phyloP scores from a whole-genome alignment of 164 flowering plant genomes.

The Nymphaea colorata region DNA sequence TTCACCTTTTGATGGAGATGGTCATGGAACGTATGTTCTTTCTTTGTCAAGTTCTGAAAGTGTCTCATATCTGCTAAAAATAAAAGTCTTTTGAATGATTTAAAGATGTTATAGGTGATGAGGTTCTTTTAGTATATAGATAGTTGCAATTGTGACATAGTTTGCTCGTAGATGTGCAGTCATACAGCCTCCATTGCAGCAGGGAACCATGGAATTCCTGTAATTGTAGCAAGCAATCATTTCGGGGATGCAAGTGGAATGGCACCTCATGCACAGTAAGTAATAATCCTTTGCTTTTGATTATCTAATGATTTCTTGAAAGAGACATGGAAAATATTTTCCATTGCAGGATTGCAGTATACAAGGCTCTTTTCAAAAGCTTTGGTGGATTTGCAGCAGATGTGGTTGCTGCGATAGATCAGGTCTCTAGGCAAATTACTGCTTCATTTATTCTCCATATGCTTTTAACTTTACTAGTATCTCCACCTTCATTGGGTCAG shows the following conservation, averaged over 20 bases:
- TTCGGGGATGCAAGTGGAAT: conserved; percentile 99
- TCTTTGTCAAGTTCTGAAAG: no score
- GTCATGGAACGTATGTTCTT: conserved; percentile 91
- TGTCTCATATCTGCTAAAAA: no score
- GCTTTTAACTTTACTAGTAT: no score
- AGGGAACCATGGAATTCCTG: conserved; percentile 93
- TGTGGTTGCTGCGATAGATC: conserved; percentile 98
- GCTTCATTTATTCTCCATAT: no score
- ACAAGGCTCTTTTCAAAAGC: conserved; percentile 93
- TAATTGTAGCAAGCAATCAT: conserved; percentile 69
- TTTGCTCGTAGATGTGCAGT: conserved; percentile 23
- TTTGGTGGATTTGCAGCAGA: conserved; percentile 99
- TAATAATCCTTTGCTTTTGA: background rate
- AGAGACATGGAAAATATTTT: background rate
- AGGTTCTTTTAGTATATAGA: no score
- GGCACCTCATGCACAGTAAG: conserved; percentile 98
- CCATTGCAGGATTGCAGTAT: conserved; percentile 66
- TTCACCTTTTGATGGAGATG: conserved; percentile 93
- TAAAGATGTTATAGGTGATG: no score
- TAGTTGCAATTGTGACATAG: no score
- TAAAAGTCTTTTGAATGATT: no score
- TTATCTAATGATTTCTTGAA: background rate
- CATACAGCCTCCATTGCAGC: conserved; percentile 92
- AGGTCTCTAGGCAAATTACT: conserved; percentile 31
- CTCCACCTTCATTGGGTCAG: no score